A percentile compares a stretch with the other conserved stretches of the same genome.
phyloP scores from a whole-genome alignment of 2,329 filamentous ascomycete species.

The Podosphaera fusca region DNA sequence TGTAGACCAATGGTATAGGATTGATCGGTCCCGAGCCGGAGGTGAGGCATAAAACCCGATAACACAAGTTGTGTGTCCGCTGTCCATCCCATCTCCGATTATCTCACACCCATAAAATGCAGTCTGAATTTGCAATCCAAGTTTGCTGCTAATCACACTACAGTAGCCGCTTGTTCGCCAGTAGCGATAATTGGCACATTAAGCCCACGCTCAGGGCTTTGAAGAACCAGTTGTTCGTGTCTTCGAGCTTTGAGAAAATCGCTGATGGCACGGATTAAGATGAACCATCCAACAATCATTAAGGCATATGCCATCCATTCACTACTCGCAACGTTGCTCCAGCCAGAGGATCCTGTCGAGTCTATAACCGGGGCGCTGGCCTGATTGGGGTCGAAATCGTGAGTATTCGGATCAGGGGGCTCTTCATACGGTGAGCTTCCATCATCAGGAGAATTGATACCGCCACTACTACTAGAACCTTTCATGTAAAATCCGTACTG shows the following conservation, averaged over 20 bases:
- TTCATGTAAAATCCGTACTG: constrained; percentile 97
- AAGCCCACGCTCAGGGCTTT: constrained; percentile 75
- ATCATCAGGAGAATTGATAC: constrained; percentile 17
- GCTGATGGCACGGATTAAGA: constrained; percentile 77
- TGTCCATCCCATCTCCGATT: no score
- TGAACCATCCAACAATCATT: constrained; percentile 97
- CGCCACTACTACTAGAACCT: constrained; percentile 23
- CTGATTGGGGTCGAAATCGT: constrained; percentile 59
- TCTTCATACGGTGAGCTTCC: constrained; percentile 36
- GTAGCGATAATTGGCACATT: constrained; percentile 69
- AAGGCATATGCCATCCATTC: constrained; percentile 83
- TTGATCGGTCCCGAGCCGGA: no score
- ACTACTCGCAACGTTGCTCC: constrained; percentile 40
- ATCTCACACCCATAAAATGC: no score
- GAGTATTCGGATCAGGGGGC: constrained; percentile 70
- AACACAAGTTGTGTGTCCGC: no score
- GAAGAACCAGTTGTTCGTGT: constrained; percentile 80
- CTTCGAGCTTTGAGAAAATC: constrained; percentile 73
- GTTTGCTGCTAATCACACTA: constrained; percentile 29
- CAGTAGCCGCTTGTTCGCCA: constrained; percentile 56
- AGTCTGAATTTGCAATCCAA: background rate
- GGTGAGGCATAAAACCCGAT: no score
- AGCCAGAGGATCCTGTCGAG: constrained; percentile 20
- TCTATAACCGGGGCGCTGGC: constrained; percentile 24
- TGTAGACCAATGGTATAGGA: no score